A percentile compares a stretch with the other conserved stretches of the same genome.
Evolutionary conservation across 1,284 basidiomycete genomes (phyloP).

Genomic region (Neotropicomus parvogracilis): DNA sequence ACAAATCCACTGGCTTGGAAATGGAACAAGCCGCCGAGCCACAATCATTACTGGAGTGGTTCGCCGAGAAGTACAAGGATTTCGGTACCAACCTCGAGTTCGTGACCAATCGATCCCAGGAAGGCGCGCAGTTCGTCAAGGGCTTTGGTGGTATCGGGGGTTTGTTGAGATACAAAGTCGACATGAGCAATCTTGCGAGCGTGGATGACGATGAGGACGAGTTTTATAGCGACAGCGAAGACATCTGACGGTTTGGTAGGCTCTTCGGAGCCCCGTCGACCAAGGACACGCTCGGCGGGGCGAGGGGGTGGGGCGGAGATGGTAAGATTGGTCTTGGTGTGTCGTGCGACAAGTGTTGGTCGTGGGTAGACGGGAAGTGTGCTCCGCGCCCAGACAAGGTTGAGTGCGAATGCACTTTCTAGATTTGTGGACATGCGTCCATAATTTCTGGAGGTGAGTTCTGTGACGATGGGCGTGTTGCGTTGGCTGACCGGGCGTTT

Average conservation of each 20-base stretch:
- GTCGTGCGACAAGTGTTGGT: conserved; percentile 4
- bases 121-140: conserved; percentile 97
- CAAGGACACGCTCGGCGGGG: conserved; percentile 57
- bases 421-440: conserved; percentile 15
- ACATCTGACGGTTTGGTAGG: conserved; percentile 79
- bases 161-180: conserved; percentile 92
- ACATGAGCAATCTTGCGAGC: conserved; percentile 78
- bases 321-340: conserved; percentile 3
- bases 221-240: conserved; percentile 78
- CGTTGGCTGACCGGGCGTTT: conserved; percentile 8
- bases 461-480: not conserved
- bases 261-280: conserved; percentile 70
- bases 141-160: conserved; percentile 99
- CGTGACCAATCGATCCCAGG: conserved; percentile 88
- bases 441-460: conserved; percentile 25
- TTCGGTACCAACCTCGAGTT: conserved; percentile 95
- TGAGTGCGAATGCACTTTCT: conserved; percentile 6
- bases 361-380: not conserved
- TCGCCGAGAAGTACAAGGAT: conserved; percentile 97
- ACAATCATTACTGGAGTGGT: conserved; percentile 91
- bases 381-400: conserved; percentile 10
- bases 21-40: conserved; percentile 90
- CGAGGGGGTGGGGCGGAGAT: conserved; percentile 37
- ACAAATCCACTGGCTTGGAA: conserved; percentile 91
- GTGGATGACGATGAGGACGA: conserved; percentile 57